These are phyloP conservation scores for Salix arbutifolia DNA, from an alignment of 345 rosid genomes.

Conservation along the genomic window DNA sequence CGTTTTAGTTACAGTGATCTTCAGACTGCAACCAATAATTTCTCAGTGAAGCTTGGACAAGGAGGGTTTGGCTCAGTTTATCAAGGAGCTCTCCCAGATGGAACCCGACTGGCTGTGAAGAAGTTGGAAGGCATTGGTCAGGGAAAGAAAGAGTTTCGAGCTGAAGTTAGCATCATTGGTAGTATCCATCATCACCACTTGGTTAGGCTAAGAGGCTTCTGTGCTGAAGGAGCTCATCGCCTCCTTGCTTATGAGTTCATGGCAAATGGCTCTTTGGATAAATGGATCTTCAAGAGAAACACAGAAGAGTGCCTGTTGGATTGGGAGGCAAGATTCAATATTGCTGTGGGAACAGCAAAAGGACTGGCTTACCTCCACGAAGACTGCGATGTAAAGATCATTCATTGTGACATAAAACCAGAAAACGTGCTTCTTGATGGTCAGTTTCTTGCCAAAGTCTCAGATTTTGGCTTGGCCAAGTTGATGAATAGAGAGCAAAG, in stretches of 20 bases:
- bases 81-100: conserved; percentile 68
- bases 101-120: conserved; percentile 82
- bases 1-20: conserved; percentile 78
- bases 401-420: conserved; percentile 92
- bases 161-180: conserved; percentile 89
- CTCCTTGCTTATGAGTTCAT: conserved; percentile 86
- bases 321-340: conserved; percentile 74
- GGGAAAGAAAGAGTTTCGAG: conserved; percentile 92
- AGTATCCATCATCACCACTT: conserved; percentile 88
- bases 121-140: conserved; percentile 92
- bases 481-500: conserved; percentile 90
- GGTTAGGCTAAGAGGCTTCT: conserved; percentile 82
- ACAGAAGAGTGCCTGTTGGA: conserved; percentile 42
- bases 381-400: conserved; percentile 76
- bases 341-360: conserved; percentile 80
- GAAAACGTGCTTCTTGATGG: conserved; percentile 86
- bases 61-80: conserved; percentile 97
- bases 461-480: conserved; percentile 91
- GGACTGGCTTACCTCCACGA: conserved; percentile 89
- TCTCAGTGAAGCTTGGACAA: conserved; percentile 77
- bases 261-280: conserved; percentile 77
- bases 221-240: conserved; percentile 79
- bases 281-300: conserved; percentile 74
- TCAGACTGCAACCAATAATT: conserved; percentile 68
- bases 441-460: conserved; percentile 76